Evolutionary conservation across 2,329 filamentous ascomycete species (phyloP).

Genomic region (Neofusicoccum cordaticola): DNA sequence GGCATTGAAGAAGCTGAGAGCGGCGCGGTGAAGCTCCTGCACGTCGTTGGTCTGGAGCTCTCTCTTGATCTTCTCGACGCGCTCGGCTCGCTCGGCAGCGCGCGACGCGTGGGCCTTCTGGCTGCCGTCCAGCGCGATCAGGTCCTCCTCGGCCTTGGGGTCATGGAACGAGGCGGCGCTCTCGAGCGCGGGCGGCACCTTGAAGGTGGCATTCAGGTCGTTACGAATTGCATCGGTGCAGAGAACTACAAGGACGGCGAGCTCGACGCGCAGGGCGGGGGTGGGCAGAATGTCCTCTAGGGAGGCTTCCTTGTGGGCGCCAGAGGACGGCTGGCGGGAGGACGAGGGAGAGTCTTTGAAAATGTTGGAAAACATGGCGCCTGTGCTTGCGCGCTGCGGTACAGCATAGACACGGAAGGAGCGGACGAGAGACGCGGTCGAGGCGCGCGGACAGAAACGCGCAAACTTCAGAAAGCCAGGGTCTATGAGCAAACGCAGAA

Average conservation of each 20-base stretch:
- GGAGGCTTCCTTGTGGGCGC: conserved; percentile 5
- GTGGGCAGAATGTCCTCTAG: conserved; percentile 37
- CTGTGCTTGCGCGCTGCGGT: neutral
- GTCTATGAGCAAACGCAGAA: neutral
- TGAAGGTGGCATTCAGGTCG: conserved; percentile 28
- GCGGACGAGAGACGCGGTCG: neutral
- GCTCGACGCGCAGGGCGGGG: conserved; percentile 41
- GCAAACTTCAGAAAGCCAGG: neutral
- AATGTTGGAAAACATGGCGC: conserved; percentile 17
- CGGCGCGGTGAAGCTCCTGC: conserved; percentile 66
- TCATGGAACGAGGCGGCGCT: neutral
- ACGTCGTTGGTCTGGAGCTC: conserved; percentile 53
- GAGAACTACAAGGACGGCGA: conserved; percentile 45
- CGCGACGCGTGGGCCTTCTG: conserved; percentile 23
- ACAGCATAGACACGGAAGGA: neutral
- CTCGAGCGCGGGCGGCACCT: conserved; percentile 20
- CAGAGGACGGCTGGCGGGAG: neutral
- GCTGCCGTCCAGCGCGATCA: conserved; percentile 28
- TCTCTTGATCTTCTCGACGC: conserved; percentile 38
- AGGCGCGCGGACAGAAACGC: neutral
- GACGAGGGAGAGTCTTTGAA: conserved; percentile 11
- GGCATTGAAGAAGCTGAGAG: conserved; percentile 69
- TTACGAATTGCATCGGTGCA: conserved; percentile 45
- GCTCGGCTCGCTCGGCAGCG: conserved; percentile 18
- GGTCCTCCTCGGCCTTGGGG: neutral